These are phyloP conservation scores for Tetrahymena borealis DNA, from an alignment of 73 alveolate genomes.

Conservation along the genomic window DNA sequence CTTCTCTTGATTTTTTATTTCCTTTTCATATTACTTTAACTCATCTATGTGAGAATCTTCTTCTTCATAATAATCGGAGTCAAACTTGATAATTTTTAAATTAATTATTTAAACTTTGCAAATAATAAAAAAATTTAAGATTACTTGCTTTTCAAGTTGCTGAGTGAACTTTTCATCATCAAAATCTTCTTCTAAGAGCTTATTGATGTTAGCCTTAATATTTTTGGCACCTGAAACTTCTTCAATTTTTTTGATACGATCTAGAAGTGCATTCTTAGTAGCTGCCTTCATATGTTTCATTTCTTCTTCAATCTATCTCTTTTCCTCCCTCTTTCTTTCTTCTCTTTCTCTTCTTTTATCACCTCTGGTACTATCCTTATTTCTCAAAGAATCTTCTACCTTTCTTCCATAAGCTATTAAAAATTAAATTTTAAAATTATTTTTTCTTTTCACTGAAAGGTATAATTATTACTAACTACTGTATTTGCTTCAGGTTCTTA, in stretches of 20 bases:
- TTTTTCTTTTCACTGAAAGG: background rate
- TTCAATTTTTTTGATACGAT: constrained; percentile 9
- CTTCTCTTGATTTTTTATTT: constrained; percentile 58
- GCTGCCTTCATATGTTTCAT: constrained; percentile 20
- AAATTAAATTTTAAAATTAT: background rate
- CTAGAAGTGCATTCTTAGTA: constrained; percentile 24
- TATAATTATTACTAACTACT: background rate
- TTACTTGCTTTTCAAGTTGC: constrained; percentile 15
- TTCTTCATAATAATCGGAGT: constrained; percentile 18
- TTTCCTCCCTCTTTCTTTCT: constrained; percentile 18
- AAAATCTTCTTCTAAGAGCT: constrained; percentile 17
- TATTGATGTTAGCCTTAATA: constrained; percentile 8
- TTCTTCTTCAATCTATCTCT: constrained; percentile 18
- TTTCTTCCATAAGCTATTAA: constrained; percentile 27
- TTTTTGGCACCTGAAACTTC: constrained; percentile 24
- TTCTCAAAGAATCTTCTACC: constrained; percentile 9
- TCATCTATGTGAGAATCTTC: constrained; percentile 81
- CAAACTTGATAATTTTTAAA: background rate
- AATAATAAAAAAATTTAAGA: background rate
- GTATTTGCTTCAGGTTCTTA: constrained; percentile 32
- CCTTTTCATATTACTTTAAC: constrained; percentile 73
- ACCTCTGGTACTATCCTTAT: constrained; percentile 18
- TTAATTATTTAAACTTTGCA: background rate
- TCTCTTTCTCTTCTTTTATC: constrained; percentile 23
- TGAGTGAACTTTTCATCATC: background rate